phyloP scores from a whole-genome alignment of 176 grass and related monocot species.

The Thalia dealbata region DNA sequence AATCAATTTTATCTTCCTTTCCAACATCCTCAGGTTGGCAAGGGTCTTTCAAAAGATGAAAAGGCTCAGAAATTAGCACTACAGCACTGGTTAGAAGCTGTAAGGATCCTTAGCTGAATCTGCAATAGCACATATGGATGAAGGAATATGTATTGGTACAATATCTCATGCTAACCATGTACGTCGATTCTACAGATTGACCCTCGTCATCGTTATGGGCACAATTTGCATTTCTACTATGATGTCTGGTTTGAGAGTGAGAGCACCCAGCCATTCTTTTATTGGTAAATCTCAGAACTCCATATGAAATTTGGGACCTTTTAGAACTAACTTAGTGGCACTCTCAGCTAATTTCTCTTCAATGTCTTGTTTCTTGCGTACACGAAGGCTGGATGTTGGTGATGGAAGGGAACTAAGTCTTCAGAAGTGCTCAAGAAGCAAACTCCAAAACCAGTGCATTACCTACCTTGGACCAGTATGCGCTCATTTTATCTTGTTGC shows the following conservation, averaged over 20 bases:
- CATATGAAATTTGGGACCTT: neutral
- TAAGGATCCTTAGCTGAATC: slow-evolving; percentile 24
- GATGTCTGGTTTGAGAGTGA: neutral
- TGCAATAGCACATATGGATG: neutral
- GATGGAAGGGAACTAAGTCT: slow-evolving; percentile 83
- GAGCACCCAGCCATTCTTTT: neutral
- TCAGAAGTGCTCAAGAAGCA: slow-evolving; percentile 60
- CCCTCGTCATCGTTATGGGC: slow-evolving; percentile 66
- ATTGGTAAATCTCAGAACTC: neutral
- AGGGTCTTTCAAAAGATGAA: slow-evolving; percentile 78
- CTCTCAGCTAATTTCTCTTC: too few relatives aligned
- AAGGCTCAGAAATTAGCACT: slow-evolving; percentile 79
- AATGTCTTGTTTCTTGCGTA: neutral
- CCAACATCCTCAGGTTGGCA: slow-evolving; percentile 46
- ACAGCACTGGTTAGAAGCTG: slow-evolving; percentile 98
- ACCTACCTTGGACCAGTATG: slow-evolving; percentile 38
- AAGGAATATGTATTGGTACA: neutral
- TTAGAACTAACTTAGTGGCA: too few relatives aligned
- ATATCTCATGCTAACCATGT: neutral
- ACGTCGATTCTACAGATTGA: slow-evolving; percentile 62
- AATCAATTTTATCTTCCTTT: neutral
- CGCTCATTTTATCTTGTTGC: neutral
- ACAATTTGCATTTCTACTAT: neutral
- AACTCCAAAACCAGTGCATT: slow-evolving; percentile 56
- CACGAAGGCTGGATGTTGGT: slow-evolving; percentile 69